Base-by-base conservation (phyloP, 2,329 filamentous ascomycete genomes). In the Cladosporium sp. region DNA sequence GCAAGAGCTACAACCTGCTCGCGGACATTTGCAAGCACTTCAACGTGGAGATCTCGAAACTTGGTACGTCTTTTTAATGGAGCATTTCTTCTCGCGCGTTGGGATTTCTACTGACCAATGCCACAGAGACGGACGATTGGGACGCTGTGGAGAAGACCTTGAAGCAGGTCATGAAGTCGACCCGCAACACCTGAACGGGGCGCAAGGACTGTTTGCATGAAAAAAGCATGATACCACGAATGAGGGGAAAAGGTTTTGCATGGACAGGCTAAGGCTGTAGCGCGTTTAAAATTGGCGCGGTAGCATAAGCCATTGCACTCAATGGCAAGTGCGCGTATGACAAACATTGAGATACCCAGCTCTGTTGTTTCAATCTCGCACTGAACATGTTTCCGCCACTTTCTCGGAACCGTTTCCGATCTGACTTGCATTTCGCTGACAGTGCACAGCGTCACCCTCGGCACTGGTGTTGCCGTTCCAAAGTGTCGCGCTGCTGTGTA, bases 91-190 rank as follows among this genome's bases (percentile, higher is more conserved):
- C 8, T n/a, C 1, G 1, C 36, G 10, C 7, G 3, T 10, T 43
- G 36, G 18, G 10, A 4, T 5, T 10, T n/a, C 10, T 7, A 43
- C 36, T 43, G 36, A 43, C 36, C 18, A 6, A 8, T 43, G 36
- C 36, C 18, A 21, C 36, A 58, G 88, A 93, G 69, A 92, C 91
- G 2, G 86, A 89, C 28, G 93, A 99, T 76, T 97, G 94, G 93
- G 95, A 98, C 74, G 83, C 88, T 65, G 92, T 95, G 0, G 94
- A 98, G 81, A 86, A 88, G 56, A 86, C 88, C 69, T 90, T 97
- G 65, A 92, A 96, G 79, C 85, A 85, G 62, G 89, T 93, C 63
- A 92, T 94, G 82, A 93, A 92, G 81, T 79, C 76, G 51, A 66
- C 69, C n/a, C 68, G 76, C 57, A 76, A 75, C 64, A 57, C 21